Conservation (phyloP, 1,284 basidiomycete species). For the Cutaneotrichosporon spelunceum region DNA sequence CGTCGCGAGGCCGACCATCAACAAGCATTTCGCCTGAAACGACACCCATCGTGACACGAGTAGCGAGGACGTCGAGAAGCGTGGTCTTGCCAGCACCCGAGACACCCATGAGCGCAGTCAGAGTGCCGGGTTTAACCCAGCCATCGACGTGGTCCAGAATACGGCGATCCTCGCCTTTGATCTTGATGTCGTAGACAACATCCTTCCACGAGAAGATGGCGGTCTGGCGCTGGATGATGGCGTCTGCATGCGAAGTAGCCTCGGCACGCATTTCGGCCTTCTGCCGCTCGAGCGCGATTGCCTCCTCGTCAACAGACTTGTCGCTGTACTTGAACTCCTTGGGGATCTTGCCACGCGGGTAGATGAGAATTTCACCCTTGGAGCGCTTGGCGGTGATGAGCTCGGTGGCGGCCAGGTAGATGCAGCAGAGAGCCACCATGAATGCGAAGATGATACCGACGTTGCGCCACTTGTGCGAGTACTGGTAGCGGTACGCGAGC, state of each 20-base stretch:
- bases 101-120: constrained; percentile 65
- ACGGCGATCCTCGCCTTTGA: constrained; percentile 59
- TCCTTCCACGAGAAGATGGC: constrained; percentile 54
- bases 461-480: constrained; percentile 62
- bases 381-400: constrained; percentile 53
- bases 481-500: constrained; percentile 63
- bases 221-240: constrained; percentile 50
- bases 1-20: constrained; percentile 66
- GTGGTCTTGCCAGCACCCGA: constrained; percentile 76
- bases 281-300: constrained; percentile 39
- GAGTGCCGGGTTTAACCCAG: constrained; percentile 73
- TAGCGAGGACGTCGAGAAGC: constrained; percentile 76
- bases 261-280: constrained; percentile 22
- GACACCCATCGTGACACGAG: constrained; percentile 74
- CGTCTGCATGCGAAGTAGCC: constrained; percentile 26
- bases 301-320: constrained; percentile 32
- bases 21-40: constrained; percentile 74
- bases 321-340: constrained; percentile 28
- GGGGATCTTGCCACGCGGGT: constrained; percentile 52
- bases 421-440: constrained; percentile 54
- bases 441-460: constrained; percentile 60
- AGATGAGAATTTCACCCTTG: constrained; percentile 57
- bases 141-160: constrained; percentile 77
- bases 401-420: constrained; percentile 60
- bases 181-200: constrained; percentile 60